These are phyloP conservation scores for Euptelea pleiosperma DNA, from an alignment of 164 flowering plant species.

Conservation along the genomic window DNA sequence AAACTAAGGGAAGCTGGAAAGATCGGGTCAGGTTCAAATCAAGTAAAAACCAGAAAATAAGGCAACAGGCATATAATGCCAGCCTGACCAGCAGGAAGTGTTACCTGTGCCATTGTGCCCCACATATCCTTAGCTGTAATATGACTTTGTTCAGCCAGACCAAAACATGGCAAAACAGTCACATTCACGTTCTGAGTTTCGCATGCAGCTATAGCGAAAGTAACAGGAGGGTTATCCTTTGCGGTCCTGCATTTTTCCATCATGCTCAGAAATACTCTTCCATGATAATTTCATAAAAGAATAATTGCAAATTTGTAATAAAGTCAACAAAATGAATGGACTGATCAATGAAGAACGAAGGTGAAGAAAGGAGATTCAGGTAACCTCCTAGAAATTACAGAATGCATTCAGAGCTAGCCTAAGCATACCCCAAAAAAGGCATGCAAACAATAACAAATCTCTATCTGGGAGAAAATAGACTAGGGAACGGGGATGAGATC, in stretches of 20 bases:
- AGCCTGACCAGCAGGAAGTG: background rate
- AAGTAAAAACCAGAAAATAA: background rate
- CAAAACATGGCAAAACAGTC: conserved; percentile 83
- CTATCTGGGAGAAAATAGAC: background rate
- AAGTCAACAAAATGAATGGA: background rate
- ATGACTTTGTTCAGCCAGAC: conserved; percentile 55
- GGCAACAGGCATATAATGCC: too few species aligned
- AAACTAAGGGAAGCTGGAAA: background rate
- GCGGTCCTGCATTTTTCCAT: conserved; percentile 60
- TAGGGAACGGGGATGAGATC: background rate
- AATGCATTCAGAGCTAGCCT: background rate
- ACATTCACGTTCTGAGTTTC: conserved; percentile 92
- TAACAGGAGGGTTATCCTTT: conserved; percentile 83
- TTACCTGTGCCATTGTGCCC: conserved; percentile 74
- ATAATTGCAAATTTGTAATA: background rate
- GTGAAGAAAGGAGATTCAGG: background rate
- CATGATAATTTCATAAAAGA: too few species aligned
- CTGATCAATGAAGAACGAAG: background rate
- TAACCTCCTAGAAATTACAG: background rate
- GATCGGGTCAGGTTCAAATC: background rate
- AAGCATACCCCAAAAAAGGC: background rate
- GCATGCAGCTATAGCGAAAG: conserved; percentile 90
- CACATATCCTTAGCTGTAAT: conserved; percentile 83
- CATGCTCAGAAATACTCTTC: background rate
- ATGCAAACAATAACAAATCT: background rate